phyloP scores from a whole-genome alignment of 2,329 filamentous ascomycete genomes.

The Aureobasidium musti region DNA sequence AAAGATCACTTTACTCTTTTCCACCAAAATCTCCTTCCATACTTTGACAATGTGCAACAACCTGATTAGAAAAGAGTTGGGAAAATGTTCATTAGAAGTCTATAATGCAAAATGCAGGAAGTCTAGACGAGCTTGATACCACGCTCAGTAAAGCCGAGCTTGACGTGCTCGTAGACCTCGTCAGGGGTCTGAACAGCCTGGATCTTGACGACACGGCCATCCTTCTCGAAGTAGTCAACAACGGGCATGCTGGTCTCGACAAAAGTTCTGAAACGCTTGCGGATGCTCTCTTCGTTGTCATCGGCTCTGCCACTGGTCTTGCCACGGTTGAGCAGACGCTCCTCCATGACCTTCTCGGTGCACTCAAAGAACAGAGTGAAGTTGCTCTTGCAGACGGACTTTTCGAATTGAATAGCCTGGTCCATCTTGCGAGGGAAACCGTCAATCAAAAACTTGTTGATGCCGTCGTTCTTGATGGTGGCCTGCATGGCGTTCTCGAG shows the following conservation, averaged over 20 bases:
- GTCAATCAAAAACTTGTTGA: slow-evolving; percentile 73
- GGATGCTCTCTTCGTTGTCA: slow-evolving; percentile 93
- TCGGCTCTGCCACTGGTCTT: slow-evolving; percentile 90
- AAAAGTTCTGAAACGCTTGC: slow-evolving; percentile 94
- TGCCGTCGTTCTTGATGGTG: slow-evolving; percentile 59
- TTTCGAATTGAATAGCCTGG: slow-evolving; percentile 92
- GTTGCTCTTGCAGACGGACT: slow-evolving; percentile 77
- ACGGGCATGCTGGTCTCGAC: slow-evolving; percentile 98
- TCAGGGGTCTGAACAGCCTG: slow-evolving; percentile 69
- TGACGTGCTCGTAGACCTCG: slow-evolving; percentile 61
- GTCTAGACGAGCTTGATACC: slow-evolving; percentile 40
- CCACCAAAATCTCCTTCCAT: neutral
- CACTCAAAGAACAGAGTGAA: slow-evolving; percentile 95
- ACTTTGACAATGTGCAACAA: neutral
- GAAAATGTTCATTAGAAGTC: slow-evolving; percentile 14
- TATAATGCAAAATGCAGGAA: neutral
- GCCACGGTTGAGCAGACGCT: slow-evolving; percentile 79
- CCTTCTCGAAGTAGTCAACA: slow-evolving; percentile 75
- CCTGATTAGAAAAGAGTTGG: neutral
- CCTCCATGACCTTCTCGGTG: slow-evolving; percentile 84
- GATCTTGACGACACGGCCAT: slow-evolving; percentile 79
- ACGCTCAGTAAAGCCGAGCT: slow-evolving; percentile 50
- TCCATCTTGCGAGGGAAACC: slow-evolving; percentile 97
- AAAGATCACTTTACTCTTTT: neutral
- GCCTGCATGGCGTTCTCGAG: slow-evolving; percentile 90